Evolutionary conservation across 345 rosid species (phyloP), one percentile per base, ranked within the genome.

Genomic region (Eucalyptus regnans): DNA sequence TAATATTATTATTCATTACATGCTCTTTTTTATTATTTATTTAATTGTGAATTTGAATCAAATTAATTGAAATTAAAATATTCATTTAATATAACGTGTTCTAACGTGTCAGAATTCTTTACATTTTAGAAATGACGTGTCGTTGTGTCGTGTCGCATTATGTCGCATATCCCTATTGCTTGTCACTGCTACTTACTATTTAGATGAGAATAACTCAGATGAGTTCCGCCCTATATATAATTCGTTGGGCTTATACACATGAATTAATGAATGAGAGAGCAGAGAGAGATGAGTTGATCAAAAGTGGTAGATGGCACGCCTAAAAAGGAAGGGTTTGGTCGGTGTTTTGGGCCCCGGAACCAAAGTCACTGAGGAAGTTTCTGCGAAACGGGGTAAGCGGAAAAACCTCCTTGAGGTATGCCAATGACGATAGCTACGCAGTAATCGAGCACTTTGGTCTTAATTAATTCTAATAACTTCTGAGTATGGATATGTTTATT

Each of bases 61-160:
- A 52, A 52, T 52, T 52, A 52, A 52, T 20, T 52, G 5, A 52
- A 1, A 52, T 52, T 20, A 52, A 52, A 52, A 1, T 52, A 20
- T 18, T 7, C 23, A 52, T 52, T 52, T 52, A 52, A 52, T 3
- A 52, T 20, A 52, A 8, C 0, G 58, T 20, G 5, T 52, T 1
- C 0, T 52, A 52, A 52, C 5, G 3, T 52, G 2, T 52, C 5
- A 0, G 8, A 20, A 20, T 7, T 52, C 0, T 52, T 0, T 52
- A 52, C 0, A 0, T 52, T 52, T 52, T 52, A 18, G 0, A 52
- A 52, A 20, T 52, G 5, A 7, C 0, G 1, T 52, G 0, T 52
- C 0, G 0, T 4, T 2, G 4, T 52, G 56, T 52, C 1, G 1
- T 7, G 2, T 52, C 23, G 1, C 3, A 52, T 52, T 18, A 52